Evolutionary conservation across 495 filamentous ascomycete genomes (phyloP), one percentile per base, ranked within the genome.

Genomic region (Trichoderma erinaceum): DNA sequence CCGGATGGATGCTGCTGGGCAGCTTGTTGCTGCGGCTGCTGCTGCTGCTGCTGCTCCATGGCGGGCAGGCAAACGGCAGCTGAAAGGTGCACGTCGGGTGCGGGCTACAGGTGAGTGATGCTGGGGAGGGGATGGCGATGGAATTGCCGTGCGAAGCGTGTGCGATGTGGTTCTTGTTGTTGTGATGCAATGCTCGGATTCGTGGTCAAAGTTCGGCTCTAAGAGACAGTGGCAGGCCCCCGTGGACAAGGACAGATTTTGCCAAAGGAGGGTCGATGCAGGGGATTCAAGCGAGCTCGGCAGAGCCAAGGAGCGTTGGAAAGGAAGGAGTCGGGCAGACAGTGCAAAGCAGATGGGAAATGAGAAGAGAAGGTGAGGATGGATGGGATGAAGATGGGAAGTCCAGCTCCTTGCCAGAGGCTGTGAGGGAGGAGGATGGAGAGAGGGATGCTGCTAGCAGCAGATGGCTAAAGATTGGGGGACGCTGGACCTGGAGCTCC

Each of bases 1-100:
- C 87, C 82, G 61, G 80, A 71, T 70, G 79, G 82, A 72, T 81
- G 81, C 77, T 79, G 79, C 72, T 80, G 78, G 71, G 78, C 76
- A 71, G 89, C 89, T 73, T 88, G 87, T 79, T 92, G 91, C 80
- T 97, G 93, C 92, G 96, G 97, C 71, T 71, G 69, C 65, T 67
- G 70, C 48, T 67, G 69, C 65, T 58, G 69, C 65, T 58, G 71
- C 63, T 70, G 70, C 63, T 73, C 70, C 70, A 68, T 65, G 68
- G 63, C 23, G 66, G 38, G 66, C 38, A 64, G 58, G 4, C 38
- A 41, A 46, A 66, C 8, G 48, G 69, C 66, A 68, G 66, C 68
- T 69, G 67, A 48, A 56, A 41, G 41, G 64, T 82, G 81, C 81
- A 84, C 81, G 81, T 83, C 76, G 70, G 75, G 82, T 84, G 83